Conservation (phyloP, 1,284 basidiomycete genomes). For the Melanopsichium pennsylvanicum region DNA sequence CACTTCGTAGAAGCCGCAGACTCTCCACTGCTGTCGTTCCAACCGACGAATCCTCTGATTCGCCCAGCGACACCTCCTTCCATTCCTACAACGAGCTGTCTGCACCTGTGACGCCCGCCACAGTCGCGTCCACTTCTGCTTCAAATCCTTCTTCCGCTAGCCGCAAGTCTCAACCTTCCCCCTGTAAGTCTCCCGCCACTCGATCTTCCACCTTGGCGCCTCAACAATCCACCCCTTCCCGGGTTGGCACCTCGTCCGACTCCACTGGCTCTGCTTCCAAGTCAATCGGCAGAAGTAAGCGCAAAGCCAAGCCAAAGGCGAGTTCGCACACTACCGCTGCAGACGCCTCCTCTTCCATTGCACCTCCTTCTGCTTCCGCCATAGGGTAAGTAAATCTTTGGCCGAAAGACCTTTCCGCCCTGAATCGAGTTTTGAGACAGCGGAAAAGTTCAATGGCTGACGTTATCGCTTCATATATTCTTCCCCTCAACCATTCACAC, state of each 20-base stretch:
- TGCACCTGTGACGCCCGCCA: conserved; percentile 30
- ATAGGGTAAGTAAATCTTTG: conserved; percentile 21
- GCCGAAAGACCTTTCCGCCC: too few species aligned
- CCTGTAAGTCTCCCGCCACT: conserved; percentile 23
- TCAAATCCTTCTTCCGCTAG: conserved; percentile 26
- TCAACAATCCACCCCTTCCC: conserved; percentile 26
- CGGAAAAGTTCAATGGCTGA: too few species aligned
- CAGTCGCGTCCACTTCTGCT: conserved; percentile 15
- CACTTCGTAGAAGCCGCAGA: conserved; percentile 21
- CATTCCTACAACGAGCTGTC: conserved; percentile 15
- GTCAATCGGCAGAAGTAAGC: conserved; percentile 4
- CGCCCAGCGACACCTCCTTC: conserved; percentile 26
- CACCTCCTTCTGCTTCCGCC: conserved; percentile 11
- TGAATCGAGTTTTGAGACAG: too few species aligned
- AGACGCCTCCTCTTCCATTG: neutral
- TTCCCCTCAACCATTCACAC: too few species aligned
- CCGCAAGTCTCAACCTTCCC: conserved; percentile 20
- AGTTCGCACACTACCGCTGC: neutral
- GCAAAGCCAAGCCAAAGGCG: conserved; percentile 15
- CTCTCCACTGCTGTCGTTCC: conserved; percentile 17
- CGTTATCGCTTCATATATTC: too few species aligned
- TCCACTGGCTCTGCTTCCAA: conserved; percentile 6
- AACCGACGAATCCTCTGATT: conserved; percentile 28
- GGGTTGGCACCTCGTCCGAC: conserved; percentile 20
- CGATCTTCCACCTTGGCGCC: conserved; percentile 36